Evolutionary conservation across 345 rosid genomes (phyloP), one percentile per base, ranked within the genome.

Genomic region (Eucalyptus regnans): DNA sequence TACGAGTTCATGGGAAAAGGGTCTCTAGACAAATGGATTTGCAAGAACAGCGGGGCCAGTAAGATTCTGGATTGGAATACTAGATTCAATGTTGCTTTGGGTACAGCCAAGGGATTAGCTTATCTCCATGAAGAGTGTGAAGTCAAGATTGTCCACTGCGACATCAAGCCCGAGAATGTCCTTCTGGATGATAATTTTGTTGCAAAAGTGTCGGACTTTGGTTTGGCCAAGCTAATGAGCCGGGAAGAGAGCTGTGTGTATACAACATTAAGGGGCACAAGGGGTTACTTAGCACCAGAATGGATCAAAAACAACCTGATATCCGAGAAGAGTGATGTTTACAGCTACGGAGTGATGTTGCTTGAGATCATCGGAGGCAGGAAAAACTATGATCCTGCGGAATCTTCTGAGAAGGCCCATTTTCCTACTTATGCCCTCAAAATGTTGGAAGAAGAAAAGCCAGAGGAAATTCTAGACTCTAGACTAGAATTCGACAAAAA

Each of bases 241-340:
- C 90, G 93, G 4, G 93, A 92, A 88, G 93, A 92, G 50, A 93
- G 93, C 81, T 90, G 29, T 44, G 93, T 92, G 62, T 89, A 90
- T 52, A 93, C 94, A 4, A 93, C 93, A 14, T 51, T 93, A 52
- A 91, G 94, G 71, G 95, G 94, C 11, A 94, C 96, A 33, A 89
- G 96, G 87, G 95, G 96, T 31, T 94, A 94, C 88, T 91, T 94
- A 62, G 95, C 96, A 22, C 95, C 96, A 3, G 94, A 94, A 87
- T 94, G 96, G 96, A 91, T 92, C 33, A 89, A 89, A 71, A 92
- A 91, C 92, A 90, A 90, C 37, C 91, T 94, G 7, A 92, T 93
- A 86, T 93, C 93, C 0, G 94, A 93, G 91, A 92, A 92, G 81
- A 93, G 92, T 31, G 95, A 94, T 87, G 93, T 94, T 43, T 94